A percentile compares a stretch with the other conserved stretches of the same genome.
phyloP scores from a whole-genome alignment of 2,329 filamentous ascomycete species.

The Fusarium foetens region DNA sequence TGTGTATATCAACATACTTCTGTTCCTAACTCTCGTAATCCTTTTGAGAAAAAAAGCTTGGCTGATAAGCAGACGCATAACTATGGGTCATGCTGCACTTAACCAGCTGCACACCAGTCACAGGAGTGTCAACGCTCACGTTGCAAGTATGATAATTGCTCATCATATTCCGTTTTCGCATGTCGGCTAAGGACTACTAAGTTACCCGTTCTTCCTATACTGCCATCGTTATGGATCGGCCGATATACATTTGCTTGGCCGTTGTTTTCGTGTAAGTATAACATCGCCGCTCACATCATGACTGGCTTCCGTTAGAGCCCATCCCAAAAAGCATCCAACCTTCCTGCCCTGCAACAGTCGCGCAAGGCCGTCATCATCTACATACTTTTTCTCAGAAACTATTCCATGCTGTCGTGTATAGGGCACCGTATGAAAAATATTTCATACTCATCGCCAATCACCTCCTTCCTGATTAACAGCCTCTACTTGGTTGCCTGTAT shows the following conservation, averaged over 20 bases:
- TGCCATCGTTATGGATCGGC: neutral
- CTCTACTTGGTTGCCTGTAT: slow-evolving; percentile 16
- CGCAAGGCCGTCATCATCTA: slow-evolving; percentile 12
- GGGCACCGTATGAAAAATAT: slow-evolving; percentile 11
- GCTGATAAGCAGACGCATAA: neutral
- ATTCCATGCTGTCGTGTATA: slow-evolving; percentile 17
- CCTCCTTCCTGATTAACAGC: slow-evolving; percentile 33
- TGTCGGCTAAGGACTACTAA: slow-evolving; percentile 15
- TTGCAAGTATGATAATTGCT: neutral
- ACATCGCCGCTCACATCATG: slow-evolving; percentile 11
- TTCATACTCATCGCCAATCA: slow-evolving; percentile 16
- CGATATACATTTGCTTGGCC: slow-evolving; percentile 11
- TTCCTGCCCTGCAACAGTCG: slow-evolving; percentile 27
- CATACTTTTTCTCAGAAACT: slow-evolving; percentile 25
- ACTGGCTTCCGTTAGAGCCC: slow-evolving; percentile 29
- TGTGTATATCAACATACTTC: neutral
- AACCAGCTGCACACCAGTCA: neutral
- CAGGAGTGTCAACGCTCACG: neutral
- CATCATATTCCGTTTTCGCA: slow-evolving; percentile 4
- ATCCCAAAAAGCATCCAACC: slow-evolving; percentile 45
- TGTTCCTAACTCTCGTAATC: neutral
- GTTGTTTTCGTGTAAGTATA: slow-evolving; percentile 5
- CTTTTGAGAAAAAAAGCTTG: neutral
- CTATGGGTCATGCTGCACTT: neutral
- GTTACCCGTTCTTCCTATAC: slow-evolving; percentile 5